Percentiles rank a stretch among this genome's conserved stretches.
Conservation (phyloP, 371 early-diverging fungal species). For the Mucor piriformis region DNA sequence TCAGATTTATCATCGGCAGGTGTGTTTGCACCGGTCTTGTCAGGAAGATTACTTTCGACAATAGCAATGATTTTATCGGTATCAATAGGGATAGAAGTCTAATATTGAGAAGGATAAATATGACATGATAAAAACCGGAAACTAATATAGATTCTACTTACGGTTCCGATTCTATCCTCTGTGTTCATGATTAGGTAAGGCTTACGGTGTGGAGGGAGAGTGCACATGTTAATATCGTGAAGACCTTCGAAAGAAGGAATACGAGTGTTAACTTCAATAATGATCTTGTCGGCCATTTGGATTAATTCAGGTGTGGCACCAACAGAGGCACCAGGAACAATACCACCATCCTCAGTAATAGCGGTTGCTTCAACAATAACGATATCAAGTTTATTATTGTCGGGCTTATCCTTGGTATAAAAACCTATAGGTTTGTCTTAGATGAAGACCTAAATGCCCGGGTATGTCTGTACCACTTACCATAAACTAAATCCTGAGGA, state of each 20-base stretch:
- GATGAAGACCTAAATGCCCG: neutral
- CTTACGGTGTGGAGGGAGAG: constrained; percentile 49
- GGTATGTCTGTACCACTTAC: constrained; percentile 20
- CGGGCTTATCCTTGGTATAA: constrained; percentile 52
- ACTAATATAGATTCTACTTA: constrained; percentile 19
- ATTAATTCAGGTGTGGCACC: constrained; percentile 59
- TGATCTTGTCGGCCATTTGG: constrained; percentile 57
- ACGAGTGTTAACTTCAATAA: constrained; percentile 58
- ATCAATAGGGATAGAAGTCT: constrained; percentile 56
- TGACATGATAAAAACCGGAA: neutral
- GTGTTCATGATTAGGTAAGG: constrained; percentile 53
- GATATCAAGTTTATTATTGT: constrained; percentile 48
- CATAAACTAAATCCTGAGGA: constrained; percentile 55
- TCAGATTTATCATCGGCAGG: constrained; percentile 48
- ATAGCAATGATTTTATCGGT: constrained; percentile 53
- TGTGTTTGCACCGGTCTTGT: constrained; percentile 49
- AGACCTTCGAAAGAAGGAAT: constrained; percentile 60
- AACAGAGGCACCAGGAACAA: constrained; percentile 58
- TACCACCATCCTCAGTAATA: constrained; percentile 56
- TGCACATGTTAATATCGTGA: constrained; percentile 49
- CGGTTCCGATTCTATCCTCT: constrained; percentile 56
- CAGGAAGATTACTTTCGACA: constrained; percentile 51
- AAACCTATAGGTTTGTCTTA: constrained; percentile 26
- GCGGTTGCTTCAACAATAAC: constrained; percentile 61
- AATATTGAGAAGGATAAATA: constrained; percentile 6